Base-by-base conservation (phyloP, 441 rosid species). In the Isatis lusitanica region DNA sequence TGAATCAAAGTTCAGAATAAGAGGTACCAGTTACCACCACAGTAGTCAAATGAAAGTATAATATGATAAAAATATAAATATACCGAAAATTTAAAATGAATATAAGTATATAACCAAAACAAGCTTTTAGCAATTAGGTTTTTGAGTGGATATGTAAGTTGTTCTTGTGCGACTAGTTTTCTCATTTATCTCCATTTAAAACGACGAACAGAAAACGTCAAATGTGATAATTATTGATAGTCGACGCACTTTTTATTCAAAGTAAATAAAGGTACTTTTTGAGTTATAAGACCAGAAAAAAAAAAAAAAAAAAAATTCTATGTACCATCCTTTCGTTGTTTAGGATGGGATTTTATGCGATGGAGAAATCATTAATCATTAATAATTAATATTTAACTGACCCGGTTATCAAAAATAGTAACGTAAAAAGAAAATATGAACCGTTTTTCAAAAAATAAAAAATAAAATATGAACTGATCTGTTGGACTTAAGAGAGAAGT, bases 201-300 rank as follows among this genome's bases (percentile, higher is more conserved):
- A 70, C 71, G 75, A 63, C 75, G 79, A 57, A 57, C 21, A 76
- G 38, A 76, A 70, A 70, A 76, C 75, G 71, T 64, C 71, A 76
- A 76, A 57, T 76, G 42, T 76, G 75, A 76, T 47, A 76, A 76
- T 63, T 70, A 76, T 55, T 76, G 71, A 70, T 47, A 52, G 53
- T 6, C 24, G 38, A 57, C 40, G 24, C 9, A 63, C 53, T 48
- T 75, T 70, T 70, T 38, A 59, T 43, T 7, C 61, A 75, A 69
- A 75, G 74, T 69, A 62, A 75, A 53, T 46, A 75, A 63, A 75
- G 75, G 46, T 1, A 63, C 75, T 55, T 69, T 74, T 46, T 56
- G 66, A 69, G 71, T 69, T 58, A 44, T 55, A 63, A 36, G 52
- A 55, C 38, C 60, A 63, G 18, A 30, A 38, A 68, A 69, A 75